These are phyloP conservation scores for Aureobasidium sp. DNA, from an alignment of 2,329 filamentous ascomycete genomes.

Conservation along the genomic window DNA sequence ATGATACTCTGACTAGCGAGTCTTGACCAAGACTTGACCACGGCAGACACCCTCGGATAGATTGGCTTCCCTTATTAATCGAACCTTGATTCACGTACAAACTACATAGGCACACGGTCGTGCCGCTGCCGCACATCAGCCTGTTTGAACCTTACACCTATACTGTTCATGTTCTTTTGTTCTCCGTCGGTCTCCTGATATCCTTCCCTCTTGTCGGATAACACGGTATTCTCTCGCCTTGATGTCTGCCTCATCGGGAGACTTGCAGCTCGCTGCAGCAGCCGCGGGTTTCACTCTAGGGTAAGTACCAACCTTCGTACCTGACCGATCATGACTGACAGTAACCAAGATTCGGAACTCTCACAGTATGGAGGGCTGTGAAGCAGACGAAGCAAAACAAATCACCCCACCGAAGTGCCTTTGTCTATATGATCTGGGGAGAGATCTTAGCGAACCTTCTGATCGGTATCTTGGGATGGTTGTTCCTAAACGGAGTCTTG, in stretches of 20 bases:
- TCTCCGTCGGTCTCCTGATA: background rate
- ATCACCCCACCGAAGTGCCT: constrained; percentile 7
- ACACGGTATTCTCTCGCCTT: background rate
- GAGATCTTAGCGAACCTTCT: constrained; percentile 37
- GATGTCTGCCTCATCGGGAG: constrained; percentile 11
- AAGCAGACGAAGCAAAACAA: constrained; percentile 26
- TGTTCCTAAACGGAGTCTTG: constrained; percentile 9
- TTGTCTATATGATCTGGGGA: constrained; percentile 41
- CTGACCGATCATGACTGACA: background rate
- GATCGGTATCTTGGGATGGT: constrained; percentile 36
- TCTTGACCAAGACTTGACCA: background rate
- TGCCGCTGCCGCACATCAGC: background rate
- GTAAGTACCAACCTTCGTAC: background rate
- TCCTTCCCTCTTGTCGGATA: background rate
- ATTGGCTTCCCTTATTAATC: background rate
- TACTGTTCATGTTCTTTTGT: background rate
- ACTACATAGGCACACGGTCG: background rate
- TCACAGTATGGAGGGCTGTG: constrained; percentile 33
- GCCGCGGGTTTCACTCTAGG: constrained; percentile 33
- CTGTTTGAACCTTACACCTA: background rate
- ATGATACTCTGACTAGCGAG: background rate
- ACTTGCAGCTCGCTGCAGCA: constrained; percentile 15
- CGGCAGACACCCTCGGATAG: background rate
- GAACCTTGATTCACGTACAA: background rate
- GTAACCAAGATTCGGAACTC: constrained; percentile 27